A percentile compares a stretch with the other conserved stretches of the same genome.
Evolutionary conservation across 257 asterid genomes (phyloP).

Genomic region (Fraxinus quadrangulata): DNA sequence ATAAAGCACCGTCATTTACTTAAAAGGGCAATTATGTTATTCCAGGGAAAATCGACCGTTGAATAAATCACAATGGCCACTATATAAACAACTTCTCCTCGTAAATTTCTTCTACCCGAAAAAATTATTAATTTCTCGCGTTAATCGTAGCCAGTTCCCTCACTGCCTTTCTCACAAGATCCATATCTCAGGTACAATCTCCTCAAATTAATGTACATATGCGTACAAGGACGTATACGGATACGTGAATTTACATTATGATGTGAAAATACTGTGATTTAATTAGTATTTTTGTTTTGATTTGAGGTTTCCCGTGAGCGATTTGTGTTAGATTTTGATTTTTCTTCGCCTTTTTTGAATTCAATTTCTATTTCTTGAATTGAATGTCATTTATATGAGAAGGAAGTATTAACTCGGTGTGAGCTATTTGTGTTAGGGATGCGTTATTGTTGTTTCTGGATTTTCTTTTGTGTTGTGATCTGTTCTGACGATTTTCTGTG

Average conservation of each 20-base stretch:
- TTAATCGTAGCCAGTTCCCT: constrained; percentile 37
- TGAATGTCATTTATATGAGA: not conserved
- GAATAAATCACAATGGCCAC: not conserved
- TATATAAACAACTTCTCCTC: constrained; percentile 27
- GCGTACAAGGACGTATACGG: not conserved
- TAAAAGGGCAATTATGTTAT: constrained; percentile 33
- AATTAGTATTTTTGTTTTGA: not conserved
- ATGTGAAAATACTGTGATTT: not conserved
- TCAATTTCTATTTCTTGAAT: not conserved
- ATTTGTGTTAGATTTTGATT: not conserved
- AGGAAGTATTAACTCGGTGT: not conserved
- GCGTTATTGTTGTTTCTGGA: not conserved
- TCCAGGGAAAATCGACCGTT: constrained; percentile 23
- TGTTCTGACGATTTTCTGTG: not conserved
- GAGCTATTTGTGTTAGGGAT: not conserved
- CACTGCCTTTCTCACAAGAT: constrained; percentile 24
- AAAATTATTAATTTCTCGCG: constrained; percentile 16
- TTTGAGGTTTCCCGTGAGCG: not conserved
- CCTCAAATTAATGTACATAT: not conserved
- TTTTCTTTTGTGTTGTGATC: not conserved
- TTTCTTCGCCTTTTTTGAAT: not conserved
- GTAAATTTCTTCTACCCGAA: constrained; percentile 5
- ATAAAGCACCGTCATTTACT: constrained; percentile 4
- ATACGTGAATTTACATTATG: not conserved
- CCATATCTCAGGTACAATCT: not conserved